Evolutionary conservation across 352 stramenopile species (phyloP).

Genomic region (Phytophthora fragariae): DNA sequence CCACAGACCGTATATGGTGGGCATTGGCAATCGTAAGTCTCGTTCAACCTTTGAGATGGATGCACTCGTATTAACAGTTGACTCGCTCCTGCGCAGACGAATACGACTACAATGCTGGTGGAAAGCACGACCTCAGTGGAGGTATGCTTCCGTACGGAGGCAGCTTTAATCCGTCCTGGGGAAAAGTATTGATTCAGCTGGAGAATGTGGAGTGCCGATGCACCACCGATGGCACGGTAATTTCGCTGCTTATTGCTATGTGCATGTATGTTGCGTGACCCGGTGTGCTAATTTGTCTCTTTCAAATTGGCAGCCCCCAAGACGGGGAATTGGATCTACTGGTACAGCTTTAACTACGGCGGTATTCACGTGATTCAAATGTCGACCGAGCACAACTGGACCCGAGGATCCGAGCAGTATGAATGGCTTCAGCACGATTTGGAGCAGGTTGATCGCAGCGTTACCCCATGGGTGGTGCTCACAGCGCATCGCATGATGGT

Average conservation of each 20-base stretch:
- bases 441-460: conserved; percentile 70
- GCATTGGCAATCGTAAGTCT: conserved; percentile 79
- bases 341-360: conserved; percentile 92
- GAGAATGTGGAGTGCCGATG: conserved; percentile 77
- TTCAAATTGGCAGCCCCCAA: conserved; percentile 48
- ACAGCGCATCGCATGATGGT: conserved; percentile 92
- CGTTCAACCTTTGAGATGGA: not conserved
- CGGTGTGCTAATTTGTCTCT: conserved; percentile 16
- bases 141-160: conserved; percentile 46
- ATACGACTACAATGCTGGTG: conserved; percentile 70
- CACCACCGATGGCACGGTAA: conserved; percentile 74
- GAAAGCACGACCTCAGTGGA: conserved; percentile 64
- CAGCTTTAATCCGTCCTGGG: conserved; percentile 71
- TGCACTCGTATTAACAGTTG: not conserved
- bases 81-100: conserved; percentile 47
- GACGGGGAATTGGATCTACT: conserved; percentile 77
- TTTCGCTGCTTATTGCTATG: not conserved
- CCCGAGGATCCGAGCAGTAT: conserved; percentile 85
- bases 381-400: conserved; percentile 92
- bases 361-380: conserved; percentile 92
- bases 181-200: conserved; percentile 69
- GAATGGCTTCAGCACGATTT: conserved; percentile 88
- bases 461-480: conserved; percentile 93
- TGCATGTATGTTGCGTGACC: not conserved
- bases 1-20: conserved; percentile 76